Conservation (phyloP, 1,284 basidiomycete genomes). For the Leccinum fallax region DNA sequence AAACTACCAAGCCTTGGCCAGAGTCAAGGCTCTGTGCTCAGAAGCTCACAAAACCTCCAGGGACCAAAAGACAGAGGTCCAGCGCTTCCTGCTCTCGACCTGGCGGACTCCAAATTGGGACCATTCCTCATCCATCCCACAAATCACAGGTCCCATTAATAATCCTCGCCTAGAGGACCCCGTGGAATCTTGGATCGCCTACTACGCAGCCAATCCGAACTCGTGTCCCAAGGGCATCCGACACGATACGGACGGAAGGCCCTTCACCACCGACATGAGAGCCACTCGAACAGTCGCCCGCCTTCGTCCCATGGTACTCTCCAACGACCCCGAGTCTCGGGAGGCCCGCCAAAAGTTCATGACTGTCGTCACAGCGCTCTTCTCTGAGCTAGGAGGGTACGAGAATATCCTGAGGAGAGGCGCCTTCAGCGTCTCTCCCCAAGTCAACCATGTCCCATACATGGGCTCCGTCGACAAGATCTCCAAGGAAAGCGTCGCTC, state of each 20-base stretch:
- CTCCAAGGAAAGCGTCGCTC: conserved; percentile 33
- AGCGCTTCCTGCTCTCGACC: conserved; percentile 41
- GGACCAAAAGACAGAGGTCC: conserved; percentile 40
- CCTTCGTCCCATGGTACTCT: conserved; percentile 40
- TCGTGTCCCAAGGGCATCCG: conserved; percentile 51
- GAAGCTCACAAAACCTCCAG: conserved; percentile 40
- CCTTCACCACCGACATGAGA: conserved; percentile 43
- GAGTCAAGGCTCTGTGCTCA: conserved; percentile 41
- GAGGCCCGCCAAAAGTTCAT: conserved; percentile 42
- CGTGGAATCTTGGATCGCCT: conserved; percentile 46
- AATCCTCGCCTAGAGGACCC: conserved; percentile 49
- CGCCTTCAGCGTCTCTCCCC: conserved; percentile 39
- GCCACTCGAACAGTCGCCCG: conserved; percentile 47
- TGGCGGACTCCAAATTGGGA: conserved; percentile 41
- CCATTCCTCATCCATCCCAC: conserved; percentile 30
- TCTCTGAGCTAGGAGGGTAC: conserved; percentile 39
- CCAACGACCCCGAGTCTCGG: conserved; percentile 31
- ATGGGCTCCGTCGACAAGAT: conserved; percentile 29
- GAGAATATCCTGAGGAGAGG: conserved; percentile 39
- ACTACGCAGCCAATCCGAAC: conserved; percentile 42
- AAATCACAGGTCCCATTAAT: conserved; percentile 32
- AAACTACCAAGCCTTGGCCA: conserved; percentile 40
- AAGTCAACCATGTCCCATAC: conserved; percentile 30
- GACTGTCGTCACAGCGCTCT: conserved; percentile 39
- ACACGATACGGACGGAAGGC: conserved; percentile 38